Base-by-base conservation (phyloP, 164 flowering plant species). In the Buxus sempervirens region DNA sequence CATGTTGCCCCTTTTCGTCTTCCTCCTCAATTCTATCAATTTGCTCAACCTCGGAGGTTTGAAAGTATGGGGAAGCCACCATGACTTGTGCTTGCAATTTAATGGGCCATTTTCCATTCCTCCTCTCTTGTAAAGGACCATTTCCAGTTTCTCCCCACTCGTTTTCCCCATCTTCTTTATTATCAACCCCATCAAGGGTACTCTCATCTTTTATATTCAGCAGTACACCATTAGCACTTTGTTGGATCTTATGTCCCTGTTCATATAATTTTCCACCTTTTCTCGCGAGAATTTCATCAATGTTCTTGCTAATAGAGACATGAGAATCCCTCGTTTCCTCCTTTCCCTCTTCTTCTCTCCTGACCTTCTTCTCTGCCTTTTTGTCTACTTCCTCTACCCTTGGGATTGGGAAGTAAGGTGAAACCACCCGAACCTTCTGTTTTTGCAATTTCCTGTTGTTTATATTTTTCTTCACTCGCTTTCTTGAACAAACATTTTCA, bases 11-110 rank as follows among this genome's bases (percentile, higher is more conserved):
- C 38, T 32, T 7, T 32, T n/a, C n/a, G n/a, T 32, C 38, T 32
- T 32, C 38, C 38, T 32, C 7, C 38, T 32, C 38, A 32, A 32
- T 32, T 32, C 38, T 32, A 3, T 32, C 7, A 3, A 32, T 7
- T 32, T 32, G 5, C 38, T 32, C 38, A 3, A 32, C 38, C 1
- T 23, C 32, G 16, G 26, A 4, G 36, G 57, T 56, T 56, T 32
- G 56, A n/a, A 70, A 64, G 45, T 70, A 70, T 26, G 68, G 68
- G 12, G 68, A 70, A 26, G 64, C 68, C 15, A 70, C 22, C 18
- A 58, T 9, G 19, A 27, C 51, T 15, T 22, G 0, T 24, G 27
- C 41, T 19, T 26, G 68, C 21, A 48, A 9, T 19, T 12, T 38
- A 15, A 8, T 54, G 16, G 9, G 16, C 16, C 23, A 1, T n/a